Percentiles rank a stretch among this genome's conserved stretches.
These are phyloP conservation scores for Solanum infundibuliforme DNA, from an alignment of 257 asterid species.

Conservation along the genomic window DNA sequence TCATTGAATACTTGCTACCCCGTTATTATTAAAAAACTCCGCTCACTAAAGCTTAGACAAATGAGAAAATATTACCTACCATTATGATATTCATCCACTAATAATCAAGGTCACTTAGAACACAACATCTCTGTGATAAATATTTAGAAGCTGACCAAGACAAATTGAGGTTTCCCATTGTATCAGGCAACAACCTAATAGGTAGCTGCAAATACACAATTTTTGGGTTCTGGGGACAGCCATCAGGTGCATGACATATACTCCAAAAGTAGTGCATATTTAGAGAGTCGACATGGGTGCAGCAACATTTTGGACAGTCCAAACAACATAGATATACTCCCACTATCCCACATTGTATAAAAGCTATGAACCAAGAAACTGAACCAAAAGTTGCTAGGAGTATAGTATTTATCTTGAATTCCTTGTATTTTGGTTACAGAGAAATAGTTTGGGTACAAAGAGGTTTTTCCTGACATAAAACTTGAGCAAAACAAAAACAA, in stretches of 20 bases:
- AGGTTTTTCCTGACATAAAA: conserved; percentile 40
- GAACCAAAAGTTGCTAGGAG: neutral
- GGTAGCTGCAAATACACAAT: neutral
- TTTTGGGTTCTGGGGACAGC: neutral
- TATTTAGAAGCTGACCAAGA: too few species aligned
- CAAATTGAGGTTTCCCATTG: neutral
- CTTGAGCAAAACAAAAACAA: conserved; percentile 50
- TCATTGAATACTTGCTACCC: neutral
- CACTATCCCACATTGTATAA: neutral
- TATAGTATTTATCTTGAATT: conserved; percentile 26
- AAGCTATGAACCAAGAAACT: neutral
- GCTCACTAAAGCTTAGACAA: neutral
- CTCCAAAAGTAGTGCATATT: neutral
- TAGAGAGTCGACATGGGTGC: neutral
- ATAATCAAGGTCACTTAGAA: neutral
- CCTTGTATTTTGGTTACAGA: conserved; percentile 34
- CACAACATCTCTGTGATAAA: neutral
- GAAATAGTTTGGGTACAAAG: conserved; percentile 22
- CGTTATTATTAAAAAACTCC: neutral
- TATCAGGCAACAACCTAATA: neutral
- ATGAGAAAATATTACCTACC: neutral
- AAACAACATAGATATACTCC: neutral
- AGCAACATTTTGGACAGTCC: neutral
- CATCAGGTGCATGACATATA: neutral
- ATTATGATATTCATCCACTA: neutral